phyloP scores from a whole-genome alignment of 164 flowering plant species.

The Liquidambar formosana region DNA sequence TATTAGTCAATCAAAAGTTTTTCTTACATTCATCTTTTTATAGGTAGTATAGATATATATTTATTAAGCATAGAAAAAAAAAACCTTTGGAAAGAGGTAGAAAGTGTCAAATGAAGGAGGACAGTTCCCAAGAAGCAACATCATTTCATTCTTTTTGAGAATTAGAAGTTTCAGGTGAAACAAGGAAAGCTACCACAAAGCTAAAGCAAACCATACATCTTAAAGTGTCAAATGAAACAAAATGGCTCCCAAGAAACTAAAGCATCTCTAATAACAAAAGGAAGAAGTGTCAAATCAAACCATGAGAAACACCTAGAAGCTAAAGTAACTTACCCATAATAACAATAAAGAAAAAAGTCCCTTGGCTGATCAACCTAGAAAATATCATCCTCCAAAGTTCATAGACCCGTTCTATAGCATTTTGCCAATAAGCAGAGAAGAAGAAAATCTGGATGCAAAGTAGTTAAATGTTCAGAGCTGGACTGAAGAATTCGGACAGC shows the following conservation, averaged over 20 bases:
- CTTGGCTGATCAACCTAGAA: constrained; percentile 87
- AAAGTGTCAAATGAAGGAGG: background rate
- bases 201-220: background rate
- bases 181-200: background rate
- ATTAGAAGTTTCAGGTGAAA: background rate
- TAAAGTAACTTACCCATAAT: constrained; percentile 73
- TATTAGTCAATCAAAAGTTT: too few relatives aligned
- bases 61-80: background rate
- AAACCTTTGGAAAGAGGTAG: background rate
- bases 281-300: background rate
- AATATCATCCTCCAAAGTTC: constrained; percentile 72
- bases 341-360: constrained; percentile 84
- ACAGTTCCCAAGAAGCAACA: background rate
- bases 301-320: background rate
- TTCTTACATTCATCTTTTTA: too few relatives aligned
- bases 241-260: background rate
- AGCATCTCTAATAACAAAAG: background rate
- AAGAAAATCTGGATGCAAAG: constrained; percentile 88
- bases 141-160: background rate
- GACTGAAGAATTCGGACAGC: constrained; percentile 74
- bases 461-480: constrained; percentile 73
- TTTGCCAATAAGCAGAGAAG: constrained; percentile 76
- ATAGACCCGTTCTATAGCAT: constrained; percentile 73
- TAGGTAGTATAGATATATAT: too few relatives aligned
- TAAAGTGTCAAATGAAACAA: background rate